phyloP scores from a whole-genome alignment of 2,329 filamentous ascomycete genomes.

The Curvularia sp. region DNA sequence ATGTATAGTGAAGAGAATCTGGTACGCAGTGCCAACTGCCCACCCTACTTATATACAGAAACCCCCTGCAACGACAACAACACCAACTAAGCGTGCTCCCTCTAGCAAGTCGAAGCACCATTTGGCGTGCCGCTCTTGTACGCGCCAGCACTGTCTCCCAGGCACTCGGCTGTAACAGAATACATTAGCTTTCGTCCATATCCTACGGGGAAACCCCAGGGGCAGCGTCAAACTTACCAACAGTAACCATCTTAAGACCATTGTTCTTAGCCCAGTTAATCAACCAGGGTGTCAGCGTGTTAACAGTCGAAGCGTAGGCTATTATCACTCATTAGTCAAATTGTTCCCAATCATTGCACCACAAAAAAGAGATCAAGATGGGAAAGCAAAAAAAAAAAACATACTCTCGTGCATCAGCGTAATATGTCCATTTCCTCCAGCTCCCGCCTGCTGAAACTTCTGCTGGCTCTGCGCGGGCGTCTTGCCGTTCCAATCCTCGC shows the following conservation, averaged over 20 bases:
- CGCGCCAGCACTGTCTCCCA: constrained; percentile 39
- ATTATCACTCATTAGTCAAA: no score
- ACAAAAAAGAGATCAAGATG: neutral
- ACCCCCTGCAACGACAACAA: neutral
- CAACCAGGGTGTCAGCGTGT: constrained; percentile 47
- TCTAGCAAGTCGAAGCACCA: constrained; percentile 29
- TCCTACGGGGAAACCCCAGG: no score
- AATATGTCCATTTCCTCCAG: constrained; percentile 47
- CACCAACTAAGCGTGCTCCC: neutral
- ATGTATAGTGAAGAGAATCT: neutral
- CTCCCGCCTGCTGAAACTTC: constrained; percentile 42
- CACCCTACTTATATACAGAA: no score
- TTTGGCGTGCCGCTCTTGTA: constrained; percentile 38
- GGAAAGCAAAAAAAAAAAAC: neutral
- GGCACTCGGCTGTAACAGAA: constrained; percentile 34
- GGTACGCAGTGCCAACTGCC: no score
- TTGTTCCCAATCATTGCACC: no score
- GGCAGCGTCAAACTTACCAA: constrained; percentile 32
- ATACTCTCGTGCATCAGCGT: constrained; percentile 45
- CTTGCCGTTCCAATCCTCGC: constrained; percentile 46
- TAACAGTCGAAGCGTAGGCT: constrained; percentile 41
- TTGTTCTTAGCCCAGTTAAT: constrained; percentile 49
- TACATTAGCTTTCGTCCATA: no score
- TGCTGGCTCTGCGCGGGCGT: constrained; percentile 43
- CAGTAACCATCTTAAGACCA: constrained; percentile 46